Conservation (phyloP, 2,329 filamentous ascomycete genomes). For the Claviceps sp. region DNA sequence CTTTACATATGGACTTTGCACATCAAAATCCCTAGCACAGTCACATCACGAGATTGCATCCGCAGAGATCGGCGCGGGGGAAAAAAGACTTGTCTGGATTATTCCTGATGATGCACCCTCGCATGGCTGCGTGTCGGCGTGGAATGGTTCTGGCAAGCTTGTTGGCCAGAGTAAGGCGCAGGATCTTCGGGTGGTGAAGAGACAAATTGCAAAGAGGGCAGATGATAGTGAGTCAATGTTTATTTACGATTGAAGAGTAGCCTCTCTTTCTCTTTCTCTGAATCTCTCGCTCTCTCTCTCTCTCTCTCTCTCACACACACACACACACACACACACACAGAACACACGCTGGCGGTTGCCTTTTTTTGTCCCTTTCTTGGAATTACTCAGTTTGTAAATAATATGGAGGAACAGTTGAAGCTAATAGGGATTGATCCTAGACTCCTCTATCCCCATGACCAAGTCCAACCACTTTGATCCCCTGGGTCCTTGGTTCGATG, state of each 20-base stretch:
- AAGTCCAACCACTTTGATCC: constrained; percentile 33
- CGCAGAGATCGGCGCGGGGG: constrained; percentile 7
- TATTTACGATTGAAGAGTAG: no score
- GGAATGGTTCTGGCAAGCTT: constrained; percentile 16
- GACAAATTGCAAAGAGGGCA: constrained; percentile 5
- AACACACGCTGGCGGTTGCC: no score
- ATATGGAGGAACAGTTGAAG: constrained; percentile 11
- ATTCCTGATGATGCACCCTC: constrained; percentile 10
- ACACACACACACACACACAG: no score
- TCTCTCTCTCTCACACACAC: no score
- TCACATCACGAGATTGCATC: constrained; percentile 13
- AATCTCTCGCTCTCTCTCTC: no score
- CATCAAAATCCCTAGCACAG: neutral
- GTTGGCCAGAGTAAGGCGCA: constrained; percentile 22
- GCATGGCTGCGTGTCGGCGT: constrained; percentile 28
- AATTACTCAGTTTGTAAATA: no score
- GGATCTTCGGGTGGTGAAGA: constrained; percentile 8
- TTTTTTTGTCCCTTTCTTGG: no score
- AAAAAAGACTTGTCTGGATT: constrained; percentile 4
- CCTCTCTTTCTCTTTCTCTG: no score
- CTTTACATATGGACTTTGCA: neutral
- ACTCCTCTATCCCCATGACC: constrained; percentile 32
- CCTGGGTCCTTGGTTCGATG: constrained; percentile 51
- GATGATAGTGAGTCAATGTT: neutral
- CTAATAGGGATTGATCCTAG: neutral